Conservation (phyloP, 352 stramenopile genomes). For the Phytophthora niederhauseri region DNA sequence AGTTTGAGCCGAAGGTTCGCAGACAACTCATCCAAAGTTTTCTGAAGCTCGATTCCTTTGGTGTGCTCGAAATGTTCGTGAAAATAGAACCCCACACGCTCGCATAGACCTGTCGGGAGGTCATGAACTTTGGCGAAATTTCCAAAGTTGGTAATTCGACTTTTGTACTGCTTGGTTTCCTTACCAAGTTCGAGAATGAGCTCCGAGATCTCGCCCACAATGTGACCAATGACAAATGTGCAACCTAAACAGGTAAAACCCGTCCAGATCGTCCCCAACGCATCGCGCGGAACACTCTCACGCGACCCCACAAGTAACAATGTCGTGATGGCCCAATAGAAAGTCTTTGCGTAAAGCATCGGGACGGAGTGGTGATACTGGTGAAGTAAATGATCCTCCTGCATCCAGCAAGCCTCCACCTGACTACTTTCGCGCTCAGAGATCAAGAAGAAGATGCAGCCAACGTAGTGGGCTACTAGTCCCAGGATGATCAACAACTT, state of each 20-base stretch:
- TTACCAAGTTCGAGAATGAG: slow-evolving; percentile 77
- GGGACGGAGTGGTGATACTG: slow-evolving; percentile 51
- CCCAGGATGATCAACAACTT: slow-evolving; percentile 67
- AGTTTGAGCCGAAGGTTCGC: slow-evolving; percentile 62
- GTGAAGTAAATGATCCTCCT: slow-evolving; percentile 68
- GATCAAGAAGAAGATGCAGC: slow-evolving; percentile 76
- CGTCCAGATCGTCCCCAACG: slow-evolving; percentile 61
- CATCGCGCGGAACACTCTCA: slow-evolving; percentile 64
- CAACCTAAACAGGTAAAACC: slow-evolving; percentile 64
- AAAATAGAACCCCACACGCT: slow-evolving; percentile 65
- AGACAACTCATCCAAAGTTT: slow-evolving; percentile 60
- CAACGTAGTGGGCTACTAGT: slow-evolving; percentile 64
- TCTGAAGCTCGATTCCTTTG: slow-evolving; percentile 63
- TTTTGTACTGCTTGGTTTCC: slow-evolving; percentile 66
- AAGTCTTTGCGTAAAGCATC: slow-evolving; percentile 67
- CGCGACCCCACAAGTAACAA: slow-evolving; percentile 67
- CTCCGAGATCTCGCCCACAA: slow-evolving; percentile 76
- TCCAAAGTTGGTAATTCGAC: slow-evolving; percentile 63
- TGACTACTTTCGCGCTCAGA: slow-evolving; percentile 55
- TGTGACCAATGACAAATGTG: slow-evolving; percentile 78
- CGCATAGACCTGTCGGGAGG: slow-evolving; percentile 49
- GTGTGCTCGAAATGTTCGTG: slow-evolving; percentile 65
- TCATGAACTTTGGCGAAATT: slow-evolving; percentile 67
- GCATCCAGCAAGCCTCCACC: slow-evolving; percentile 59
- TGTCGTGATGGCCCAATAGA: slow-evolving; percentile 79